phyloP scores from a whole-genome alignment of 2,329 filamentous ascomycete genomes.

The Eurotiales sp. region DNA sequence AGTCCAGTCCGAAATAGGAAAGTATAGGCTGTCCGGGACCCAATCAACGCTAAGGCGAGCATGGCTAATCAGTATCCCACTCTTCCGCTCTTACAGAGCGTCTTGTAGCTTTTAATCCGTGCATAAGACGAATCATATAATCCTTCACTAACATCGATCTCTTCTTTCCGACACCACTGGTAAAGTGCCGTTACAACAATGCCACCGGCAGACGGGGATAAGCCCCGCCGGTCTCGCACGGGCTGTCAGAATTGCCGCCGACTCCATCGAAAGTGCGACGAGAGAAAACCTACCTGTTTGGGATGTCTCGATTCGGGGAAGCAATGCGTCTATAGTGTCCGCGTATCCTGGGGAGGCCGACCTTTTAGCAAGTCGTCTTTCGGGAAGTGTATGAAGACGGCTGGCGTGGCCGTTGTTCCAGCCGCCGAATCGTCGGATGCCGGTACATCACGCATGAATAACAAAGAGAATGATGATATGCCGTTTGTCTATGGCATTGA shows the following conservation, averaged over 20 bases:
- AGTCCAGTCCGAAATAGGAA: not conserved
- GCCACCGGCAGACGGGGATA: not conserved
- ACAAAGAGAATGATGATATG: not conserved
- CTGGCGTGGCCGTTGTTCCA: not conserved
- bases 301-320: not conserved
- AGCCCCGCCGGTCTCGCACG: not conserved
- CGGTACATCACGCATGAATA: not conserved
- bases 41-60: not conserved
- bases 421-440: not conserved
- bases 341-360: conserved; percentile 2
- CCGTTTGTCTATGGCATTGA: not conserved
- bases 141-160: not conserved
- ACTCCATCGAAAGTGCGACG: conserved; percentile 3
- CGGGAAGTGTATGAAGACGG: not conserved
- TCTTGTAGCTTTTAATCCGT: not conserved
- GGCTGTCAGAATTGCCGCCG: conserved; percentile 2
- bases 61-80: not conserved
- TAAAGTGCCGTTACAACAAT: not conserved
- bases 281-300: conserved; percentile 4
- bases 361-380: conserved; percentile 1
- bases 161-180: not conserved
- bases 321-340: not conserved
- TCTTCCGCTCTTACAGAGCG: not conserved
- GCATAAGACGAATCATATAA: not conserved
- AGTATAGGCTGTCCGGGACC: not conserved